Percentiles rank a stretch among this genome's conserved stretches.
phyloP scores from a whole-genome alignment of 2,329 filamentous ascomycete species.

The Bipolaris zeicola region DNA sequence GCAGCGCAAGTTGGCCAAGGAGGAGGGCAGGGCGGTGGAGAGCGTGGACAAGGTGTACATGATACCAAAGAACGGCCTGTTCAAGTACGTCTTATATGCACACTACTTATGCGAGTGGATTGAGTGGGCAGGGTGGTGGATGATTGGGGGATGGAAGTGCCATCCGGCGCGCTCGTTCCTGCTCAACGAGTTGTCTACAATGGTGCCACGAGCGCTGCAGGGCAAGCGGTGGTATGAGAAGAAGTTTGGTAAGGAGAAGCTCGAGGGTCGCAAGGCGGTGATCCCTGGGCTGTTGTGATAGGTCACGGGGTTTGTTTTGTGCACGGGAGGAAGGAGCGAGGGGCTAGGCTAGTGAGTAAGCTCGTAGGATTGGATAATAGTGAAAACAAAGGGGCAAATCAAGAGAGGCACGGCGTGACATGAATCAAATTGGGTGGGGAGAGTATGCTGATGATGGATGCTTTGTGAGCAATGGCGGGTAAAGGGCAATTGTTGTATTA shows the following conservation, averaged over 20 bases:
- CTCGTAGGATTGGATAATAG: neutral
- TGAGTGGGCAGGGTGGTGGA: conserved; percentile 90
- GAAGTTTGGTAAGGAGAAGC: conserved; percentile 83
- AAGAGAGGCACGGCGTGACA: neutral
- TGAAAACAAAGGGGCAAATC: neutral
- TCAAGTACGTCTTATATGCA: conserved; percentile 81
- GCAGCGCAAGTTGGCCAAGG: conserved; percentile 57
- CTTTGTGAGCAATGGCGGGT: neutral
- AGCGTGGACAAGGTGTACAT: conserved; percentile 82
- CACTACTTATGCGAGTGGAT: conserved; percentile 98
- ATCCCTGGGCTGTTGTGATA: conserved; percentile 62
- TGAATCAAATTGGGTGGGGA: neutral
- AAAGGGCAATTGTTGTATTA: neutral
- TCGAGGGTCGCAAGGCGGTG: conserved; percentile 75
- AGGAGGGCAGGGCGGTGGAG: conserved; percentile 53
- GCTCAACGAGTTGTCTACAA: conserved; percentile 84
- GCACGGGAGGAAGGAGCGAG: neutral
- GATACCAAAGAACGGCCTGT: conserved; percentile 82
- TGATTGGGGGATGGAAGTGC: conserved; percentile 69
- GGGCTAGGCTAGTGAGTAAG: conserved; percentile 5
- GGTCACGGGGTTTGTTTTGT: conserved; percentile 1
- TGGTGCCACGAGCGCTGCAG: conserved; percentile 83
- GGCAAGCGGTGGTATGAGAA: conserved; percentile 86
- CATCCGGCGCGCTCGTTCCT: conserved; percentile 81
- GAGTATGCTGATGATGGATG: no score